These are phyloP conservation scores for Colletotrichum navitas DNA, from an alignment of 2,329 filamentous ascomycete species.

Conservation along the genomic window DNA sequence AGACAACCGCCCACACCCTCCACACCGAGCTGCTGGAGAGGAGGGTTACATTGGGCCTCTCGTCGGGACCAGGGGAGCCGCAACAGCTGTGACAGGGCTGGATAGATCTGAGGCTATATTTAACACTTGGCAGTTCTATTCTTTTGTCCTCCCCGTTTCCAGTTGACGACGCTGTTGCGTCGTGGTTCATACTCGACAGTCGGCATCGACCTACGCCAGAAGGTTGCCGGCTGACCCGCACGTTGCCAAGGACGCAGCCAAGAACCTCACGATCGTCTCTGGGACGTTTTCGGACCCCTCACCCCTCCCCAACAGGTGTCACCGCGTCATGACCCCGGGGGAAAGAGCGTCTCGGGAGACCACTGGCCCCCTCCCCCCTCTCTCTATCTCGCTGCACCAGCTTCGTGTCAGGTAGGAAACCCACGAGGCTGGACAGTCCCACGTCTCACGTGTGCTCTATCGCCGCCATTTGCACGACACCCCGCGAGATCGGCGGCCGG, in stretches of 20 bases:
- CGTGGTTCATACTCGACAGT: neutral
- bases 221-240: neutral
- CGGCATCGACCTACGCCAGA: neutral
- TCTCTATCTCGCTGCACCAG: neutral
- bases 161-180: neutral
- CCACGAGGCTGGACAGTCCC: neutral
- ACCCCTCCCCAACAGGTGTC: neutral
- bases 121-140: neutral
- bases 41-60: slow-evolving; percentile 9
- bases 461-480: neutral
- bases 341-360: neutral
- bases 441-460: too few relatives aligned
- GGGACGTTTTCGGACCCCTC: neutral
- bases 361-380: neutral
- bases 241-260: neutral
- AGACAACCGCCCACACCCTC: neutral
- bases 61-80: neutral
- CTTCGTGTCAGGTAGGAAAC: neutral
- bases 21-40: neutral
- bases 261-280: slow-evolving; percentile 2
- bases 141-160: too few relatives aligned
- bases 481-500: neutral
- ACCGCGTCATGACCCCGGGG: neutral
- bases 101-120: slow-evolving; percentile 1
- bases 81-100: neutral